A percentile compares a stretch with the other conserved stretches of the same genome.
These are phyloP conservation scores for Aspergillus pseudoglaucus DNA, from an alignment of 2,329 filamentous ascomycete species.

Conservation along the genomic window DNA sequence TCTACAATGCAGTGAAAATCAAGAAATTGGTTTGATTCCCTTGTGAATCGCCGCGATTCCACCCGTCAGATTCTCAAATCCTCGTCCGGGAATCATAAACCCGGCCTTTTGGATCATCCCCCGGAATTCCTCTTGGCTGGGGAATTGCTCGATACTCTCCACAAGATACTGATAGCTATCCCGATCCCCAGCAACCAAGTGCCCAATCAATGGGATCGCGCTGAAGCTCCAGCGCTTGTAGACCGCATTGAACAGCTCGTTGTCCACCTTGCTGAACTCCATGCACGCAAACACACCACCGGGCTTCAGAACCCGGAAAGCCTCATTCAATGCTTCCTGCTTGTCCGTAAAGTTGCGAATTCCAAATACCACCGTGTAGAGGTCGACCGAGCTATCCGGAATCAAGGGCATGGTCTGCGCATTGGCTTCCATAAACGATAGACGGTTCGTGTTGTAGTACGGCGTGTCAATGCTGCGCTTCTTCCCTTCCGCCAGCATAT, in stretches of 20 bases:
- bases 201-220: slow-evolving; percentile 90
- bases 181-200: slow-evolving; percentile 85
- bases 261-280: slow-evolving; percentile 84
- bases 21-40: slow-evolving; percentile 68
- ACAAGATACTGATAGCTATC: slow-evolving; percentile 98
- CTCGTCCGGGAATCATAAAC: slow-evolving; percentile 73
- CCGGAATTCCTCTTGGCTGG: slow-evolving; percentile 75
- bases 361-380: slow-evolving; percentile 96
- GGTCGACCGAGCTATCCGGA: slow-evolving; percentile 66
- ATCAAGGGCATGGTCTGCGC: slow-evolving; percentile 67
- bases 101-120: slow-evolving; percentile 58
- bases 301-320: slow-evolving; percentile 81
- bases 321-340: slow-evolving; percentile 71
- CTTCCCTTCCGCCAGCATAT: slow-evolving; percentile 84
- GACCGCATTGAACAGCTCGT: slow-evolving; percentile 69
- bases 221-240: slow-evolving; percentile 97
- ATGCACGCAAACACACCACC: slow-evolving; percentile 94
- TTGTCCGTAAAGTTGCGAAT: slow-evolving; percentile 97
- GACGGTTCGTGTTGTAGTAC: slow-evolving; percentile 49
- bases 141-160: slow-evolving; percentile 93
- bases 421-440: slow-evolving; percentile 82
- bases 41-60: slow-evolving; percentile 96
- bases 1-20: neutral
- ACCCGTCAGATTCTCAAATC: slow-evolving; percentile 84
- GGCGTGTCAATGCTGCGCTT: slow-evolving; percentile 64